phyloP scores from a whole-genome alignment of 805 yeast genomes.

The Pichia deserticola region DNA sequence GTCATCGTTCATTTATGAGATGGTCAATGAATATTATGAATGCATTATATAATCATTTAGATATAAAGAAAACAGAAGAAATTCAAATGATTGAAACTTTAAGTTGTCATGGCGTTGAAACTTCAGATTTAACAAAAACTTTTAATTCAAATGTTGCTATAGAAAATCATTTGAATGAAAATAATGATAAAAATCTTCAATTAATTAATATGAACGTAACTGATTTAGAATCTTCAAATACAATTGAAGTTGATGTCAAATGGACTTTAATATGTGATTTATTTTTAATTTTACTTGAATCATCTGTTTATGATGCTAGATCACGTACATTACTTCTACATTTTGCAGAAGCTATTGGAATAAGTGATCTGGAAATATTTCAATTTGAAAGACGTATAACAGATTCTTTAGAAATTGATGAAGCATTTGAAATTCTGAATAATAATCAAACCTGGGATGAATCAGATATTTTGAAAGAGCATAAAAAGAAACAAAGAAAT shows the following conservation, averaged over 20 bases:
- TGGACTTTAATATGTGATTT: constrained; percentile 95
- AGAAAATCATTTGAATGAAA: constrained; percentile 39
- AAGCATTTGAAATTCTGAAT: constrained; percentile 29
- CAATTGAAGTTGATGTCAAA: constrained; percentile 62
- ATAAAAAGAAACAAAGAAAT: constrained; percentile 58
- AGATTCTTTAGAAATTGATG: constrained; percentile 80
- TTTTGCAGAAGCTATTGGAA: constrained; percentile 57
- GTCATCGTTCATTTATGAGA: constrained; percentile 72
- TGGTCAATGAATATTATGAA: constrained; percentile 76
- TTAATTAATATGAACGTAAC: constrained; percentile 22
- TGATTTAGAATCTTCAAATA: constrained; percentile 19
- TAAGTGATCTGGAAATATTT: constrained; percentile 59
- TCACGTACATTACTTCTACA: constrained; percentile 70
- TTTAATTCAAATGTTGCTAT: constrained; percentile 35
- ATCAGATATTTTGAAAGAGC: constrained; percentile 54
- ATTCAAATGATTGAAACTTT: constrained; percentile 79
- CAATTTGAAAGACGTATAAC: constrained; percentile 90
- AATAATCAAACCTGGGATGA: constrained; percentile 63
- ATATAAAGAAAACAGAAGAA: constrained; percentile 61
- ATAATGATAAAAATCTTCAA: constrained; percentile 10
- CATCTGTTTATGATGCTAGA: constrained; percentile 82
- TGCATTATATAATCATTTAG: constrained; percentile 73
- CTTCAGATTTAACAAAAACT: constrained; percentile 63
- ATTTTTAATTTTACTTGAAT: constrained; percentile 70
- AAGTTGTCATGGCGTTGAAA: constrained; percentile 75